These are phyloP conservation scores for Russula olivacea DNA, from an alignment of 768 basidiomycete species.

Conservation along the genomic window DNA sequence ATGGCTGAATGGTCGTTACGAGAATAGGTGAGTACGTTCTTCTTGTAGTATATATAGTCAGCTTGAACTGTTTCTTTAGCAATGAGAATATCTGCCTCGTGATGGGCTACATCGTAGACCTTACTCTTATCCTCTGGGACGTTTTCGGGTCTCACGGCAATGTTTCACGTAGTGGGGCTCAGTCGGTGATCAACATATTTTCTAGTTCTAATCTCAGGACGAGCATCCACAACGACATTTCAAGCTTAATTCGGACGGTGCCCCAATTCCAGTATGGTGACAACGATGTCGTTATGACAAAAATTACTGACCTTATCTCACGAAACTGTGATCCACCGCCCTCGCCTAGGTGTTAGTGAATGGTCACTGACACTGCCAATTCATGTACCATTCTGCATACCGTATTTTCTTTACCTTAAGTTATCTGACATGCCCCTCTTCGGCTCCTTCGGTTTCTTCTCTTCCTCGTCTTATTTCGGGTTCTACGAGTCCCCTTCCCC, in stretches of 20 bases:
- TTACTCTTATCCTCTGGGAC: background rate
- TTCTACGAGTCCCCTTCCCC: background rate
- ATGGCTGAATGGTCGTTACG: background rate
- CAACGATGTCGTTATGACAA: background rate
- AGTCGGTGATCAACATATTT: background rate
- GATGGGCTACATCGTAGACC: slow-evolving; percentile 5
- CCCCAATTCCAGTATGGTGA: background rate
- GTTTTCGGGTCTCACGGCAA: background rate
- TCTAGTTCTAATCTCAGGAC: background rate
- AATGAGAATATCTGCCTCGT: background rate
- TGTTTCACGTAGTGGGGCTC: background rate
- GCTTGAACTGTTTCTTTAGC: background rate
- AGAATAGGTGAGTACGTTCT: background rate
- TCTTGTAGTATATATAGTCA: background rate
- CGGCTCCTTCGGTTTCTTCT: background rate
- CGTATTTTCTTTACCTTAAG: too few species aligned
- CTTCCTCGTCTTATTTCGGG: background rate
- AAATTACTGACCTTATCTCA: slow-evolving; percentile 1
- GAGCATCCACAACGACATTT: background rate
- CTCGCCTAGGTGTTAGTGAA: background rate
- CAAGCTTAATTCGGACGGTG: background rate
- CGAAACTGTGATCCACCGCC: background rate
- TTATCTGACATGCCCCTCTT: background rate
- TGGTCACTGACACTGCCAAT: background rate
- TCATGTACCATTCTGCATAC: background rate